Percentiles rank a stretch among this genome's conserved stretches.
Conservation (phyloP, 129 eudicot species). For the Flaveria linearis region DNA sequence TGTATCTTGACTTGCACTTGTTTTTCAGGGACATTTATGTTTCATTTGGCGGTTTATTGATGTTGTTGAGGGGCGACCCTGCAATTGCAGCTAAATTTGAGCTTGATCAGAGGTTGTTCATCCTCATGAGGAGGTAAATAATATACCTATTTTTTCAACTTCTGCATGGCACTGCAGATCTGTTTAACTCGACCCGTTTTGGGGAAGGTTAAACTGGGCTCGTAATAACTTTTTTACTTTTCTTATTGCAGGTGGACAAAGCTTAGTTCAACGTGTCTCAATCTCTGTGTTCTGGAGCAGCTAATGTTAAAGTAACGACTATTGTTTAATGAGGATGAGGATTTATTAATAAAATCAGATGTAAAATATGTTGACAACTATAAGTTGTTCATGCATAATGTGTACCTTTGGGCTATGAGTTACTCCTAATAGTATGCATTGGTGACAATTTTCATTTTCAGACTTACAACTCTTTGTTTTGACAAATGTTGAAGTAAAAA, state of each 20-base stretch:
- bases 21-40: constrained; percentile 68
- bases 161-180: neutral
- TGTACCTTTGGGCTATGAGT: neutral
- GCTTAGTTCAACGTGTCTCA: constrained; percentile 31
- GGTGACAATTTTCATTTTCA: neutral
- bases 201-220: neutral
- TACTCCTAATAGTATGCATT: neutral
- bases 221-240: neutral
- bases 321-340: constrained; percentile 10
- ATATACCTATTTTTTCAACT: neutral
- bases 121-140: constrained; percentile 81
- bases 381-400: constrained; percentile 14
- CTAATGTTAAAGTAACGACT: constrained; percentile 15
- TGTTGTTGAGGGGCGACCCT: constrained; percentile 85
- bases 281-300: constrained; percentile 12
- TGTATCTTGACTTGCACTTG: neutral
- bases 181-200: neutral
- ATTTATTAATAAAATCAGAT: neutral
- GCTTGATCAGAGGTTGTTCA: constrained; percentile 91
- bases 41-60: constrained; percentile 90
- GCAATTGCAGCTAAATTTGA: constrained; percentile 77
- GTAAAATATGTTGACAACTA: constrained; percentile 13
- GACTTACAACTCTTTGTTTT: neutral
- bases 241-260: constrained; percentile 39
- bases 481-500: neutral